These are phyloP conservation scores for Tylopilus sp. DNA, from an alignment of 1,284 basidiomycete species.

Conservation along the genomic window DNA sequence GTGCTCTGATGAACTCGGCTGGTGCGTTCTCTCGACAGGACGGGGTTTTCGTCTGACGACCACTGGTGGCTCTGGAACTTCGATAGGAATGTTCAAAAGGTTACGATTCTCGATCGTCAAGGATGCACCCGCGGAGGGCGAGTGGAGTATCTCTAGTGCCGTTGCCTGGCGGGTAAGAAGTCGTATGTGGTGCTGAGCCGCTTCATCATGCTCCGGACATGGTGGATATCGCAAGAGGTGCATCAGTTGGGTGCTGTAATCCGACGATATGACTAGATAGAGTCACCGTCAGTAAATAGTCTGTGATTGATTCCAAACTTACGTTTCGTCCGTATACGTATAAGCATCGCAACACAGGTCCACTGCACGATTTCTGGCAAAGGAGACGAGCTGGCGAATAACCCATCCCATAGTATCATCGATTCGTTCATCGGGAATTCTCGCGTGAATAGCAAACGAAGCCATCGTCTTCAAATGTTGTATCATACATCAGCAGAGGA, in stretches of 20 bases:
- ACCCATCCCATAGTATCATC: conserved; percentile 85
- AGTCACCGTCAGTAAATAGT: conserved; percentile 13
- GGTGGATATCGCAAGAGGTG: conserved; percentile 82
- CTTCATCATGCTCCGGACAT: conserved; percentile 36
- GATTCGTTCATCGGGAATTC: conserved; percentile 78
- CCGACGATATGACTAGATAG: conserved; percentile 72
- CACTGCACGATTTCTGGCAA: conserved; percentile 73
- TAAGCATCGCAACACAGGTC: conserved; percentile 89
- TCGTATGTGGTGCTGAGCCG: conserved; percentile 52
- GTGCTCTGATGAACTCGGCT: conserved; percentile 24
- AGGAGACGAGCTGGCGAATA: conserved; percentile 78
- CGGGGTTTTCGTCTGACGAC: conserved; percentile 40
- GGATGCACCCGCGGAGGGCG: conserved; percentile 68
- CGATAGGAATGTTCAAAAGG: conserved; percentile 66
- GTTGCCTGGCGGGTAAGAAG: conserved; percentile 82
- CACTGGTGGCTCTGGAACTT: conserved; percentile 55
- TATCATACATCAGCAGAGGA: conserved; percentile 13
- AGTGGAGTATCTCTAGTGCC: conserved; percentile 72
- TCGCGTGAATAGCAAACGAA: conserved; percentile 85
- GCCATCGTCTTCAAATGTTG: conserved; percentile 77
- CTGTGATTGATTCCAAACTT: conserved; percentile 32
- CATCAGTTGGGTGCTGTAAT: conserved; percentile 83
- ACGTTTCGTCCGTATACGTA: conserved; percentile 87
- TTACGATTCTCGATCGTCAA: conserved; percentile 80
- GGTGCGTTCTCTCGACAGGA: conserved; percentile 31